Evolutionary conservation across 306 rosid species (phyloP), one percentile per base, ranked within the genome.

Genomic region (Begonia peltatifolia): DNA sequence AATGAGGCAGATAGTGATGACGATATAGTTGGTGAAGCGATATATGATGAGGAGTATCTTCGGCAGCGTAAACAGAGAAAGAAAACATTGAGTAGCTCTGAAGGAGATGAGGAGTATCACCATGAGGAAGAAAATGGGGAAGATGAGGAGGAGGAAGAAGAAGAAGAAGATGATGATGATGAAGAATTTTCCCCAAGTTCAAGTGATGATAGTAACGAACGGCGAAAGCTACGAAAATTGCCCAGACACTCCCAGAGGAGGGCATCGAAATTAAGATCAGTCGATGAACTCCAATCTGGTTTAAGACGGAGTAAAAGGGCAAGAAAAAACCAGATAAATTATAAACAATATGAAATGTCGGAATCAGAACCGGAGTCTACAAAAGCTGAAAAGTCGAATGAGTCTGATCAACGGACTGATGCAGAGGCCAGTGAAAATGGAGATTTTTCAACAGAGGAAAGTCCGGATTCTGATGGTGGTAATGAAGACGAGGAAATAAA

Each of bases 261-360:
- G 75, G 93, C 70, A 75, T 67, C 88, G n/a, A 92, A 87, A 73
- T 69, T 74, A 63, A 79, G 94, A 75, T 79, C 96, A 9, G 93
- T 81, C 48, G 94, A 47, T 70, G 87, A 81, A 63, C 71, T 87
- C 60, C 94, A 87, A 64, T 69, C 86, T 5, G 92, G 96, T 73
- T 80, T 84, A 68, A 79, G 99, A 66, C 99, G 99, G 61, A 92
- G 99, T 60, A 92, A 79, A 72, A 92, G 99, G 77, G 81, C 96
- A 54, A 79, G 87, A 52, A 80, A 83, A 74, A 92, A 82, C 64
- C 79, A 66, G 17, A 79, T 81, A 61, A 74, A 92, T 74, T 92
- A 92, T 64, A 65, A 77, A 30, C 93, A 87, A 62, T 79, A 69
- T 11, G 99, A 87, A 63, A 23, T 63, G n/a, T 86, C 99, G 43